Conservation (phyloP, 129 eudicot genomes). For the Sambucus nigra region DNA sequence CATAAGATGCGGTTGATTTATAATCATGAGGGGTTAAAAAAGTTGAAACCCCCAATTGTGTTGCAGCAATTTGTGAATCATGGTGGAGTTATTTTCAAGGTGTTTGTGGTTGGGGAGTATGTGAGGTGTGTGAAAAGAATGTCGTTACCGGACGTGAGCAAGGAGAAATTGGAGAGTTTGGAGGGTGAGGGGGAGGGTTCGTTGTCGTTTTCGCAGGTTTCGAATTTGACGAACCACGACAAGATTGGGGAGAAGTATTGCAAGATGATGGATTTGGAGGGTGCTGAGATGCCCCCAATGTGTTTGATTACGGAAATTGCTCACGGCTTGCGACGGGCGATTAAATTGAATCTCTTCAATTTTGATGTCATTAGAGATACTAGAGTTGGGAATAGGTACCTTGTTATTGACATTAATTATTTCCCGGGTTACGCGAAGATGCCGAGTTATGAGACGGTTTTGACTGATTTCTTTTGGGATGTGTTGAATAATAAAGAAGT, state of each 20-base stretch:
- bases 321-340: constrained; percentile 30
- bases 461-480: constrained; percentile 61
- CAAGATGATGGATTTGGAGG: constrained; percentile 45
- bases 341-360: constrained; percentile 48
- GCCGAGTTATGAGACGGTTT: constrained; percentile 46
- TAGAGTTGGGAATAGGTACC: constrained; percentile 48
- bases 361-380: constrained; percentile 67
- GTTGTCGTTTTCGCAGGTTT: constrained; percentile 33
- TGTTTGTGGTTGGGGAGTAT: constrained; percentile 56
- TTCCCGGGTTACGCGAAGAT: constrained; percentile 78
- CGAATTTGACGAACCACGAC: constrained; percentile 20
- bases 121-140: constrained; percentile 49
- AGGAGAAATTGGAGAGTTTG: constrained; percentile 12
- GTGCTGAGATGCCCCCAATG: constrained; percentile 39
- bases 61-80: constrained; percentile 74
- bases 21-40: constrained; percentile 21
- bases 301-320: constrained; percentile 40
- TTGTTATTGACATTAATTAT: constrained; percentile 61
- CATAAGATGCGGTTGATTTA: constrained; percentile 42
- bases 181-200: constrained; percentile 11
- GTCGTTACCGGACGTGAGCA: constrained; percentile 49
- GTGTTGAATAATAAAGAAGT: constrained; percentile 7
- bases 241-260: constrained; percentile 20
- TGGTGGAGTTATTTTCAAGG: constrained; percentile 58
- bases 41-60: constrained; percentile 44